Base-by-base conservation (phyloP, 805 yeast species). In the Nadsonia fulvescens region DNA sequence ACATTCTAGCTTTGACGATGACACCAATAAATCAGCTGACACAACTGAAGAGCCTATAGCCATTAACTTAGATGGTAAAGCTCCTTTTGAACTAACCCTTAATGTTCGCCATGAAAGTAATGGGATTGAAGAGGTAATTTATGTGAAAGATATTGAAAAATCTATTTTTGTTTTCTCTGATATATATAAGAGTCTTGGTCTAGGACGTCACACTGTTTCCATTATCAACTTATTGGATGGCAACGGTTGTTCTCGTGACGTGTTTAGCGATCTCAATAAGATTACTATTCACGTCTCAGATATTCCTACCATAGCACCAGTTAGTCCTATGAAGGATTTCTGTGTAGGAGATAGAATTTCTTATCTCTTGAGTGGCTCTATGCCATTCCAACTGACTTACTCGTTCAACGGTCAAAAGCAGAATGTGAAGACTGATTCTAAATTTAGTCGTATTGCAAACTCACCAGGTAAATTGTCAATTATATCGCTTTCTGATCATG, bases 311-410 rank as follows among this genome's bases (percentile, higher is more conserved):
- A 70, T 83, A 5, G 51, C 50, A 33, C 54, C 50, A 30, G 40
- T 61, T 6, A 56, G 55, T 23, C 41, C 60, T 5, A 43, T 47
- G 13, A 32, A 43, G 3, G 64, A 74, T 39, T 74, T 70, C 42
- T 89, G 99, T 61, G 93, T 86, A 14, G 99, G 98, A 7, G 96
- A 86, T 34, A 74, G 76, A 33, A 66, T 89, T 14, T 60, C 74
- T 1, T 78, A 78, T 43, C 64, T 72, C 34, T 49, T 86, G 34
- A 64, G 65, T 9, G 96, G 96, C 2, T 54, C 65, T 4, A 66
- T 92, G 0, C 94, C 94, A 12, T 81, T 81, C 44, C 62, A 62
- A 1, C 62, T 91, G 4, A 64, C 56, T 26, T 89, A 89, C 45
- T 61, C 61, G 14, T 83, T 86, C 53, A 72, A 77, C 38, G 74